A percentile compares a stretch with the other conserved stretches of the same genome.
Evolutionary conservation across 441 rosid species (phyloP).

Genomic region (Adansonia rubrostipa): DNA sequence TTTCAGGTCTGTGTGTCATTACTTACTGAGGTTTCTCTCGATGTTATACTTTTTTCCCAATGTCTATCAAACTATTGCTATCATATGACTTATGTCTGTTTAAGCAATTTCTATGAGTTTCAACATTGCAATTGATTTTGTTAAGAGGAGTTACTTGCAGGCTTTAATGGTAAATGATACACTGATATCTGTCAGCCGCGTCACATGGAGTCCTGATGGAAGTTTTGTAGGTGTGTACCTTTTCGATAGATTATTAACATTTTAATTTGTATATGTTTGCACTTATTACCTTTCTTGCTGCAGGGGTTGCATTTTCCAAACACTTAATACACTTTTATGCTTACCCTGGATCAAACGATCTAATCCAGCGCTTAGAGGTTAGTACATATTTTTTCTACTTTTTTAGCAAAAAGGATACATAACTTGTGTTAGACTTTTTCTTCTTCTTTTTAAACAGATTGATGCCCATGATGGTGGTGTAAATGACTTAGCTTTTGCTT

Average conservation of each 20-base stretch:
- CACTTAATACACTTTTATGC: conserved; percentile 74
- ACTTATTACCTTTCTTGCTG: conserved; percentile 38
- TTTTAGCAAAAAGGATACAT: conserved; percentile 10
- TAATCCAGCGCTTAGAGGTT: conserved; percentile 75
- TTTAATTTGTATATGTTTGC: conserved; percentile 20
- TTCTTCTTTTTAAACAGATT: conserved; percentile 50
- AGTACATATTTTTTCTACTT: conserved; percentile 31
- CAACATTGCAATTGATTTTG: conserved; percentile 22
- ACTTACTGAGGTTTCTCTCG: conserved; percentile 4
- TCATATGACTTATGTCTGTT: background rate
- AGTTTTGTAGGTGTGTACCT: conserved; percentile 67
- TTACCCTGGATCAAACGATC: conserved; percentile 60
- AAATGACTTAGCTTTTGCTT: conserved; percentile 31
- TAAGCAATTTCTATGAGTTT: conserved; percentile 19
- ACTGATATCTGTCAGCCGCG: conserved; percentile 67
- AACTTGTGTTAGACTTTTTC: conserved; percentile 27
- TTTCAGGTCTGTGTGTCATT: conserved; percentile 66
- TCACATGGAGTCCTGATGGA: conserved; percentile 89
- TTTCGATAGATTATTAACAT: conserved; percentile 10
- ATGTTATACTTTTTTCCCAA: background rate
- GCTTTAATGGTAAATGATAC: conserved; percentile 57
- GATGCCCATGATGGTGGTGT: conserved; percentile 88
- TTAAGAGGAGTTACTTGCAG: conserved; percentile 44
- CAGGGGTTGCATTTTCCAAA: conserved; percentile 81
- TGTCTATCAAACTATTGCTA: background rate